Percentiles rank a stretch among this genome's conserved stretches.
These are phyloP conservation scores for Alternaria brassicae DNA, from an alignment of 2,329 filamentous ascomycete species.

Conservation along the genomic window DNA sequence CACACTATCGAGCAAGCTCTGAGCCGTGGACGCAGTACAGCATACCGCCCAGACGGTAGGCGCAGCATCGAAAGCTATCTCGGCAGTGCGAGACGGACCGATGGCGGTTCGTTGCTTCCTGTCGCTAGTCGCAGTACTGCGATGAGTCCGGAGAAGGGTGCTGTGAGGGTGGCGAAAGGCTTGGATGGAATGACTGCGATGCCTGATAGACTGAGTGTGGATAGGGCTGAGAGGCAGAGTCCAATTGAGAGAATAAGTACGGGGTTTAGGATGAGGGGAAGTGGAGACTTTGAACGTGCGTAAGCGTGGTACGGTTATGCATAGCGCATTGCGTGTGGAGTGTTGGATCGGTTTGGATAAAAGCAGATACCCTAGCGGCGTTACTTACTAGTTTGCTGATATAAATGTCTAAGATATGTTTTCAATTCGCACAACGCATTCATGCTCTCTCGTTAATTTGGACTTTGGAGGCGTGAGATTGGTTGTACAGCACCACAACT, in stretches of 20 bases:
- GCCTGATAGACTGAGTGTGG: constrained; percentile 27
- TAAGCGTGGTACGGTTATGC: background rate
- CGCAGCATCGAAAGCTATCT: constrained; percentile 42
- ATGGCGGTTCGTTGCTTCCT: constrained; percentile 29
- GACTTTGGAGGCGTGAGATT: too few relatives aligned
- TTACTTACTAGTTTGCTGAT: background rate
- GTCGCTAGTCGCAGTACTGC: constrained; percentile 45
- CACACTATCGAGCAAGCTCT: constrained; percentile 38
- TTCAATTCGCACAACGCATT: background rate
- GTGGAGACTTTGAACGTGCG: constrained; percentile 37
- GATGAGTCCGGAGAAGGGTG: constrained; percentile 23
- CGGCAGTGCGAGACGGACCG: constrained; percentile 19
- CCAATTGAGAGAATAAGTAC: constrained; percentile 42
- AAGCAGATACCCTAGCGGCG: constrained; percentile 3
- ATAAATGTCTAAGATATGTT: background rate
- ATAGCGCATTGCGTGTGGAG: background rate
- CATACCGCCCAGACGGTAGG: constrained; percentile 28
- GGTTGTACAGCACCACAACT: too few relatives aligned
- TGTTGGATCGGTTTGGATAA: background rate
- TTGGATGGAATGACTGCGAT: constrained; percentile 18
- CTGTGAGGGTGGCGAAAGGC: constrained; percentile 13
- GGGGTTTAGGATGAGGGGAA: constrained; percentile 44
- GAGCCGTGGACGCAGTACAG: constrained; percentile 33
- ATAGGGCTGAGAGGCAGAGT: constrained; percentile 26
- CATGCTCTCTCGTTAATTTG: too few relatives aligned